Conservation (phyloP, 2,329 filamentous ascomycete species). For the Aspergillus latus region DNA sequence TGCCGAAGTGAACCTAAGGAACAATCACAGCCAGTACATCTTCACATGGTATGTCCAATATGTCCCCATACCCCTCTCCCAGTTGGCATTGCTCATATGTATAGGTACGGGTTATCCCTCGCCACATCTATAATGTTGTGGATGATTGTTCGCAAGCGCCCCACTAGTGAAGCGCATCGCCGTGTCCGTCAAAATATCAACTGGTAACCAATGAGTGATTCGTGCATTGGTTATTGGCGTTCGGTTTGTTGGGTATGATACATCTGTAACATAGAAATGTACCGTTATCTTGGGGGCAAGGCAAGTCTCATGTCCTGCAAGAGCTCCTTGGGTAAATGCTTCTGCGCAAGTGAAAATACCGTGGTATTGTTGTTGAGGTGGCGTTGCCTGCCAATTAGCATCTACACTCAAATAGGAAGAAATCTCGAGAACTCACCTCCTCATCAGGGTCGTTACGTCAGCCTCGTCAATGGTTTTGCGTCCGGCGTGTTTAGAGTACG, state of each 20-base stretch:
- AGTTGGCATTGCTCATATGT: constrained; percentile 23
- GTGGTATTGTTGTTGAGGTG: constrained; percentile 71
- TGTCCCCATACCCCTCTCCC: not conserved
- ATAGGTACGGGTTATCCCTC: constrained; percentile 78
- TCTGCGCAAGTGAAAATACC: constrained; percentile 80
- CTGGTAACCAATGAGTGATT: constrained; percentile 54
- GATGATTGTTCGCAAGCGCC: constrained; percentile 88
- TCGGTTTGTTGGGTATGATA: constrained; percentile 21
- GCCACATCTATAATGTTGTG: constrained; percentile 95
- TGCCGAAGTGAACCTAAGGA: constrained; percentile 87
- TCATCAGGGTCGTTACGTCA: constrained; percentile 79
- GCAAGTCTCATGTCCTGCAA: constrained; percentile 68
- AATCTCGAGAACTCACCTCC: constrained; percentile 59
- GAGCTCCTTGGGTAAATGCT: constrained; percentile 76
- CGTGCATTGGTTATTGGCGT: constrained; percentile 40
- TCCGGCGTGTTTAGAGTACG: constrained; percentile 77
- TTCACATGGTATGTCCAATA: constrained; percentile 79
- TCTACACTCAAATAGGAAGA: not conserved
- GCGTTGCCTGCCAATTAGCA: constrained; percentile 65
- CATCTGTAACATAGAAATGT: constrained; percentile 17
- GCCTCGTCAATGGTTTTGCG: constrained; percentile 83
- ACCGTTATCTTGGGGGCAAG: constrained; percentile 35
- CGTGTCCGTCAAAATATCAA: constrained; percentile 74
- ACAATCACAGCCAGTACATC: constrained; percentile 98
- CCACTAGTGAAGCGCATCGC: constrained; percentile 64